Evolutionary conservation across 768 basidiomycete species (phyloP), one percentile per base, ranked within the genome.

Genomic region (Pisolithus microcarpus): DNA sequence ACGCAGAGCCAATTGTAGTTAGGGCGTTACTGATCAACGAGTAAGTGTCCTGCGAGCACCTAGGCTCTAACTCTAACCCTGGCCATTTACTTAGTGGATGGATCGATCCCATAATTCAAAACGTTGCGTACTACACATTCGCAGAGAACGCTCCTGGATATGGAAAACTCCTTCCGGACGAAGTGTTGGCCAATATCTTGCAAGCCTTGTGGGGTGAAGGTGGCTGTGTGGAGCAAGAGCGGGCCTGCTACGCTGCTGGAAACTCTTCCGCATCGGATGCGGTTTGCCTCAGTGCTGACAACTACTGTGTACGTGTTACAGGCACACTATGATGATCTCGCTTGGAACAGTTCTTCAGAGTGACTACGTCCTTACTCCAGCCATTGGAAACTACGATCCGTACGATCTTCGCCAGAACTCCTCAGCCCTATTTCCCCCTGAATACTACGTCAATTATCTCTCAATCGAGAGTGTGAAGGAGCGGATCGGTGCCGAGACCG

Each of bases 21-120:
- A 80, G 75, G 49, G 79, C 81, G 4, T 60, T 86, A 46, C 77
- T 84, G 77, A 79, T 85, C 56, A 82, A 81, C 63, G 81, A 82
- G 81, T 75, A 49, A 50, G 68, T 31, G 4, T 44, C 0, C 34
- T 18, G 13, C 28, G 8, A 37, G n/a, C 45, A 2, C 4, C 19
- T 13, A 5, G 11, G 15, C 23, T 19, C n/a, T 3, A 7, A n/a
- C 8, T 44, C 13, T 30, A 4, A 11, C n/a, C 4, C 9, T 11
- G 23, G 23, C 3, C 16, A 24, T 26, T 7, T 5, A 43, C 15
- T 2, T 46, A 84, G 83, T 53, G 82, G 82, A 36, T 83, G 81
- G 81, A 78, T 72, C 47, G 84, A 85, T 53, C 82, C 84, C 1
- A 66, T 82, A 30, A 72, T 84, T 38, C 83, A 85, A 55, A 78